These are phyloP conservation scores for Zygosaccharomyces rouxii DNA, from an alignment of 805 yeast genomes.

Conservation along the genomic window DNA sequence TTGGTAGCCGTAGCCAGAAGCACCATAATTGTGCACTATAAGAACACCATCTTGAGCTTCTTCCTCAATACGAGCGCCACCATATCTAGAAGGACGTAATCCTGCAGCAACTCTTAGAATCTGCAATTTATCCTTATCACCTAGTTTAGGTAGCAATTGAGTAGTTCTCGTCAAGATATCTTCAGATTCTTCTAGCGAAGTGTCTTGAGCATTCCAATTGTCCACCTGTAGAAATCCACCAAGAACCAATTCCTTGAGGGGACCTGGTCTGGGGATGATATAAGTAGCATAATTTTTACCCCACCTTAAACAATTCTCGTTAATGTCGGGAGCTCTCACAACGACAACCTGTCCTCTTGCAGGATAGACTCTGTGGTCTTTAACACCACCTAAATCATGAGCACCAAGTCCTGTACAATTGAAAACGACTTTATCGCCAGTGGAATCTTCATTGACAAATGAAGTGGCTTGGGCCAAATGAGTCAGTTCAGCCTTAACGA, in stretches of 20 bases:
- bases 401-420: slow-evolving; percentile 80
- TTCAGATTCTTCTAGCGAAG: slow-evolving; percentile 52
- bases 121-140: slow-evolving; percentile 39
- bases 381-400: slow-evolving; percentile 55
- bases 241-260: slow-evolving; percentile 61
- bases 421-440: slow-evolving; percentile 44
- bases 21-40: slow-evolving; percentile 69
- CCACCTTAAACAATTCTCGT: slow-evolving; percentile 57
- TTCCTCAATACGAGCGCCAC: slow-evolving; percentile 67
- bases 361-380: slow-evolving; percentile 59
- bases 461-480: slow-evolving; percentile 55
- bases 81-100: slow-evolving; percentile 68
- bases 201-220: slow-evolving; percentile 54
- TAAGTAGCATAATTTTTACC: slow-evolving; percentile 61
- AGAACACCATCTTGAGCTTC: slow-evolving; percentile 40
- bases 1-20: slow-evolving; percentile 62
- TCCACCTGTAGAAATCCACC: slow-evolving; percentile 71
- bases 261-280: slow-evolving; percentile 65
- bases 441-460: slow-evolving; percentile 29
- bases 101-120: slow-evolving; percentile 68
- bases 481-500: slow-evolving; percentile 42
- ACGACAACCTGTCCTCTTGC: slow-evolving; percentile 79
- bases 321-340: slow-evolving; percentile 63
- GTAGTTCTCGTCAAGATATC: slow-evolving; percentile 60
- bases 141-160: slow-evolving; percentile 47